Evolutionary conservation across 169 alveolate species (phyloP).

Genomic region (Plasmodium knowlesi): DNA sequence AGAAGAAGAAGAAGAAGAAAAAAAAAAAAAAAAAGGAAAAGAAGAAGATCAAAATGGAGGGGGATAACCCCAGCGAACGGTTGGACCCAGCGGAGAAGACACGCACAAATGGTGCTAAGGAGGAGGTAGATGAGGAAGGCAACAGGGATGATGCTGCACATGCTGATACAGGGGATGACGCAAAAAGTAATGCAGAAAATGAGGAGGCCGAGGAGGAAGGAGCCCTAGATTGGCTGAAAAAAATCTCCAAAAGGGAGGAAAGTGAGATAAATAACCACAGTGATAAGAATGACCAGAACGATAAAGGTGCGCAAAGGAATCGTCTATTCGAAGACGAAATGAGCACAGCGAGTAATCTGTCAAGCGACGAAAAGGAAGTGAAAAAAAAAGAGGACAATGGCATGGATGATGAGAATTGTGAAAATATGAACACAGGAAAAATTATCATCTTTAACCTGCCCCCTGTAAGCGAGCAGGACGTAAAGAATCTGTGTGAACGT

Average conservation of each 20-base stretch:
- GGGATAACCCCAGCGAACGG: not conserved
- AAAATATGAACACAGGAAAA: constrained; percentile 74
- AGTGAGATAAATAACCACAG: not conserved
- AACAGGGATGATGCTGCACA: not conserved
- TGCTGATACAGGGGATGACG: not conserved
- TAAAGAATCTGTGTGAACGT: constrained; percentile 58
- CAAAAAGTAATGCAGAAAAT: not conserved
- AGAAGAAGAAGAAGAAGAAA: not conserved
- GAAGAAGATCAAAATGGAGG: not conserved
- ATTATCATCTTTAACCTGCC: constrained; percentile 69
- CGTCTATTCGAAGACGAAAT: not conserved
- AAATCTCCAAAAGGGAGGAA: constrained; percentile 33
- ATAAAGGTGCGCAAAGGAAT: not conserved
- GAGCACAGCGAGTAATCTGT: not conserved
- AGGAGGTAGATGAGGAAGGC: not conserved
- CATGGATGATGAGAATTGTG: constrained; percentile 10
- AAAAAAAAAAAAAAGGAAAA: not conserved
- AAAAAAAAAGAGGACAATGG: constrained; percentile 1
- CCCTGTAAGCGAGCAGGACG: constrained; percentile 58
- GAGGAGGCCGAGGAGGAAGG: constrained; percentile 52
- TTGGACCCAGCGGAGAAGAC: not conserved
- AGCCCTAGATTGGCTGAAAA: constrained; percentile 66
- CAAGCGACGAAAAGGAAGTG: not conserved
- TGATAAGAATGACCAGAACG: not conserved
- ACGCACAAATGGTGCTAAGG: not conserved